phyloP scores from a whole-genome alignment of 768 basidiomycete species.

The Butyriboletus loyo region DNA sequence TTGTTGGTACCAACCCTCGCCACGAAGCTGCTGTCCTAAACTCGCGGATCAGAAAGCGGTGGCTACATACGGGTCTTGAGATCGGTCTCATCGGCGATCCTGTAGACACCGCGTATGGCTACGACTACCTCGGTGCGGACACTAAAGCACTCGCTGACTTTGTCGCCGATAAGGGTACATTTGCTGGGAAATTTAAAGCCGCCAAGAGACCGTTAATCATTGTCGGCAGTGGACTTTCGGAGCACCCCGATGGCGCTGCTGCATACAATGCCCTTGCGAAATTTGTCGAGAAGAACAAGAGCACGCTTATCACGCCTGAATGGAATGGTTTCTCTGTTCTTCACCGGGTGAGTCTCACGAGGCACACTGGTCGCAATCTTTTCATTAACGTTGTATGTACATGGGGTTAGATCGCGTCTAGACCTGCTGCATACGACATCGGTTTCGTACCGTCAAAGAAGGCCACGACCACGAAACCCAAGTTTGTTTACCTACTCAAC shows the following conservation, averaged over 20 bases:
- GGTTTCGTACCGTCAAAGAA: conserved; percentile 87
- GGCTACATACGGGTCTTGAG: conserved; percentile 84
- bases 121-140: conserved; percentile 82
- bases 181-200: conserved; percentile 81
- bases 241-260: conserved; percentile 80
- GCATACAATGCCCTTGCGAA: conserved; percentile 75
- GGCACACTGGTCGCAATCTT: not conserved
- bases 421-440: conserved; percentile 91
- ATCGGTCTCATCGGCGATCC: conserved; percentile 89
- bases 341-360: conserved; percentile 64
- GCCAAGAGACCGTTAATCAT: conserved; percentile 93
- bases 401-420: conserved; percentile 73
- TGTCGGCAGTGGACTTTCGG: conserved; percentile 81
- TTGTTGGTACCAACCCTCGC: conserved; percentile 94
- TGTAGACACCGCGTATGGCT: conserved; percentile 89
- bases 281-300: conserved; percentile 77
- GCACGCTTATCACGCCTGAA: conserved; percentile 72
- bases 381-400: not conserved
- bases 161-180: conserved; percentile 70
- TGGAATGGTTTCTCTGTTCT: conserved; percentile 96
- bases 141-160: conserved; percentile 76
- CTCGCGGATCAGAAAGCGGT: conserved; percentile 93
- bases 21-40: conserved; percentile 98
- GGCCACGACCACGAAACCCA: conserved; percentile 73
- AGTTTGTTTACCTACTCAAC: conserved; percentile 95